phyloP scores from a whole-genome alignment of 1,139 yeast genomes.

The Magnusiomyces tetraspermus region DNA sequence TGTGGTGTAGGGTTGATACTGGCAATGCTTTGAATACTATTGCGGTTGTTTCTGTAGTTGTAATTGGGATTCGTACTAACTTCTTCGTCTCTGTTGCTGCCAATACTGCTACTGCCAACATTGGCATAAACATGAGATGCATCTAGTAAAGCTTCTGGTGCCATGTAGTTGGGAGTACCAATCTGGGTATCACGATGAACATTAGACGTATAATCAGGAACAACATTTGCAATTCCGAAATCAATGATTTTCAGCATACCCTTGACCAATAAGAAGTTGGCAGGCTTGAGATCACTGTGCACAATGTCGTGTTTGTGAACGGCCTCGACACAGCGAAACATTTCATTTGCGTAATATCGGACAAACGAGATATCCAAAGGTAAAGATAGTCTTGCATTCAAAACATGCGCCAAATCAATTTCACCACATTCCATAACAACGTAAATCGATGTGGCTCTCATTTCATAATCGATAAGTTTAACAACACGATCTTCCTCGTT shows the following conservation, averaged over 20 bases:
- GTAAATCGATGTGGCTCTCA: conserved; percentile 53
- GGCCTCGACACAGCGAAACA: conserved; percentile 73
- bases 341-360: conserved; percentile 69
- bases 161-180: conserved; percentile 97
- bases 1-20: conserved; percentile 15
- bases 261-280: conserved; percentile 79
- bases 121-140: conserved; percentile 33
- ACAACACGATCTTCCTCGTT: conserved; percentile 66
- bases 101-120: conserved; percentile 1
- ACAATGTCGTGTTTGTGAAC: conserved; percentile 86
- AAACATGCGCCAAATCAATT: conserved; percentile 75
- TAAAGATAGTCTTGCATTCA: conserved; percentile 44
- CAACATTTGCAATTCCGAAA: conserved; percentile 92
- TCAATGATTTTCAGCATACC: conserved; percentile 85
- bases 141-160: conserved; percentile 86
- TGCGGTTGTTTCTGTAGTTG: conserved; percentile 3
- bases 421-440: conserved; percentile 96
- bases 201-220: conserved; percentile 86
- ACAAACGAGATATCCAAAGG: conserved; percentile 71
- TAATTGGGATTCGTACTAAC: background rate
- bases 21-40: conserved; percentile 10
- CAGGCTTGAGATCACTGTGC: conserved; percentile 93
- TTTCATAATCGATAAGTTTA: conserved; percentile 60
- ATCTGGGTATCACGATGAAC: conserved; percentile 84
- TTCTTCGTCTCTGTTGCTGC: conserved; percentile 15